Evolutionary conservation across 495 filamentous ascomycete species (phyloP).

Genomic region (Entonaema liquescens): DNA sequence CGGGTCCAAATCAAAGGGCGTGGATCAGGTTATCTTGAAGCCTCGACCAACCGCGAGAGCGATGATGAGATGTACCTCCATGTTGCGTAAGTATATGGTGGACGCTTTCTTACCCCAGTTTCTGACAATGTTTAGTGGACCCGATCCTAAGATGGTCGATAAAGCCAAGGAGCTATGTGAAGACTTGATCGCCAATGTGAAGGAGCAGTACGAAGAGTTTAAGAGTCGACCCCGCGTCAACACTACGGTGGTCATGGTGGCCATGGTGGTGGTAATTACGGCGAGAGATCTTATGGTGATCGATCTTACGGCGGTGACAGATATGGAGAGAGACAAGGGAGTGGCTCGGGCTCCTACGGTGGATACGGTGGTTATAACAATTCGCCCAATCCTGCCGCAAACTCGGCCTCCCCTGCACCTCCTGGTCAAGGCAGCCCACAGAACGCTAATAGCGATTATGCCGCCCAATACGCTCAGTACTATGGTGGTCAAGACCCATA

Average conservation of each 20-base stretch:
- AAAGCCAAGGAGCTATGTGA: constrained; percentile 87
- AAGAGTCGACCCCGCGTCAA: constrained; percentile 83
- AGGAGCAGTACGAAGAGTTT: constrained; percentile 85
- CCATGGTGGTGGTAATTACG: constrained; percentile 42
- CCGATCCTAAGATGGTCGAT: constrained; percentile 85
- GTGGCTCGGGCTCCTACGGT: constrained; percentile 46
- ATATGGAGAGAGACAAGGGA: constrained; percentile 44
- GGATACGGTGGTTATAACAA: constrained; percentile 53
- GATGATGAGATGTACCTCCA: constrained; percentile 96
- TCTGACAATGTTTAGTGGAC: constrained; percentile 71
- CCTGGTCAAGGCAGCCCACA: constrained; percentile 49
- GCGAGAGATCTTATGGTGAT: constrained; percentile 51
- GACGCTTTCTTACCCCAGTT: neutral
- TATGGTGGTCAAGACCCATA: constrained; percentile 83
- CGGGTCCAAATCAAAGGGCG: constrained; percentile 98
- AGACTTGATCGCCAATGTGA: constrained; percentile 84
- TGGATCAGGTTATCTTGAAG: constrained; percentile 94
- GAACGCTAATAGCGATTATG: constrained; percentile 64
- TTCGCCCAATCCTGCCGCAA: constrained; percentile 44
- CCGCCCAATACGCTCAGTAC: constrained; percentile 86
- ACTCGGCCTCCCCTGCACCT: constrained; percentile 44
- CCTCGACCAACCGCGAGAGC: constrained; percentile 81
- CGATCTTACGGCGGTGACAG: constrained; percentile 49
- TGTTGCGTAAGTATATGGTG: constrained; percentile 74
- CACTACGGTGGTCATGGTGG: constrained; percentile 62